Base-by-base conservation (phyloP, 306 rosid species). In the Ochetophila trinervis region DNA sequence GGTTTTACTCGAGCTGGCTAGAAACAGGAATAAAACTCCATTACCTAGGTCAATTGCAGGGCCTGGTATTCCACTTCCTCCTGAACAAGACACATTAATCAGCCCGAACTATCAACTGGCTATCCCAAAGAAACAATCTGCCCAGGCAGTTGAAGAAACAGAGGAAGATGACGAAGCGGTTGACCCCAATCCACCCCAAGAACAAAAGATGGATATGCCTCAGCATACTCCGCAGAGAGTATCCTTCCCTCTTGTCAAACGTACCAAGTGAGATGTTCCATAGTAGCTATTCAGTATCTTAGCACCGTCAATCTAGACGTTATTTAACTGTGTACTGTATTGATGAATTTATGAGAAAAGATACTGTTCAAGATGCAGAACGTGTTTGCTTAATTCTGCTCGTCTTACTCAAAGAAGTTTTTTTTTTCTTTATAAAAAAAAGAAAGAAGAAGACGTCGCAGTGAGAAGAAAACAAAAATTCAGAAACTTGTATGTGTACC, bases 1-100 rank as follows among this genome's bases (percentile, higher is more conserved):
- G 96, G 93, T 84, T 35, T 83, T 92, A 22, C 74, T 89, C 42
- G 95, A 92, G 80, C 77, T 92, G 75, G 93, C 96, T 6, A 81
- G 88, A 47, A 92, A 77, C 75, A 76, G 95, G 51, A 92, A 89
- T 77, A 89, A 85, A 75, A 87, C 85, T 52, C 95, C 95, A 8
- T 66, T 92, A 47, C 95, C 91, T 2, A 89, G 77, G 84, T 60
- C 84, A 50, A 71, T 83, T 61, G 72, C 87, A 0, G 92, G 95
- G 66, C 89, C 91, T 18, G 94, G 87, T 44, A 53, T 91, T 37
- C 71, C 91, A 2, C 87, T 91, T 63, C 97, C 96, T 21, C 89
- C 87, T 0, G 94, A 91, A 45, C 88, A 83, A 66, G 96, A 91
- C 80, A 86, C 96, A 2, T 71, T 91, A 60, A 75, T 88, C 74